Base-by-base conservation (phyloP, 2,329 filamentous ascomycete genomes). In the Colletotrichum noveboracense region DNA sequence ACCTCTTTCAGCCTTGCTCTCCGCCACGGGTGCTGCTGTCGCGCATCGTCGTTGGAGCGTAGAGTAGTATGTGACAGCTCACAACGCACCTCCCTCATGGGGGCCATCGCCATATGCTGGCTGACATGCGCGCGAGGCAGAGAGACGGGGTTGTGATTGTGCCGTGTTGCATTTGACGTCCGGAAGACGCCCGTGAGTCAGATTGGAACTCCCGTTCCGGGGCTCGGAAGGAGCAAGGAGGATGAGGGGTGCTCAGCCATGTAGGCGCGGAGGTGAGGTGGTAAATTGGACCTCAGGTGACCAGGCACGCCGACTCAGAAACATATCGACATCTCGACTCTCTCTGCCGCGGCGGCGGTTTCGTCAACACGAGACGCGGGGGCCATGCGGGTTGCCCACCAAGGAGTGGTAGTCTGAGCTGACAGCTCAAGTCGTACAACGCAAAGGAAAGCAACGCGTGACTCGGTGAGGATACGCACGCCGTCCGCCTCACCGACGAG, bases 301-400 rank as follows among this genome's bases (percentile, higher is more conserved):
- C 65, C 48, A 28, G 26, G 38, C 62, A 66, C 58, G 26, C 26
- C 34, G 21, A 24, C 66, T 38, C 21, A 21, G 55, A 52, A 48
- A 28, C 13, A 71, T n/a, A 52, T 38, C 48, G 32, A 43, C 36
- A 9, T n/a, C 28, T 67, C 30, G 30, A 48, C 12, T 56, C 38
- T 75, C 18, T 14, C 58, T 52, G n/a, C n/a, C 7, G 55, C 55
- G 30, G 24, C 24, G 32, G n/a, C 32, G 24, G 26, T 66, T 69
- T 74, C 32, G 58, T 62, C 66, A 28, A 76, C 74, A 75, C 71
- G 71, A 76, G 74, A 76, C 74, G 66, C 61, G 66, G 71, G 70
- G 52, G 66, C 61, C 58, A 70, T 70, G 74, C 71, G 58, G 65
- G 71, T 52, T 76, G 24, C n/a, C 24, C 64, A 52, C 64, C 70